Evolutionary conservation across 1,284 basidiomycete genomes (phyloP), one percentile per base, ranked within the genome.

Genomic region (Psilocybe mexicana): DNA sequence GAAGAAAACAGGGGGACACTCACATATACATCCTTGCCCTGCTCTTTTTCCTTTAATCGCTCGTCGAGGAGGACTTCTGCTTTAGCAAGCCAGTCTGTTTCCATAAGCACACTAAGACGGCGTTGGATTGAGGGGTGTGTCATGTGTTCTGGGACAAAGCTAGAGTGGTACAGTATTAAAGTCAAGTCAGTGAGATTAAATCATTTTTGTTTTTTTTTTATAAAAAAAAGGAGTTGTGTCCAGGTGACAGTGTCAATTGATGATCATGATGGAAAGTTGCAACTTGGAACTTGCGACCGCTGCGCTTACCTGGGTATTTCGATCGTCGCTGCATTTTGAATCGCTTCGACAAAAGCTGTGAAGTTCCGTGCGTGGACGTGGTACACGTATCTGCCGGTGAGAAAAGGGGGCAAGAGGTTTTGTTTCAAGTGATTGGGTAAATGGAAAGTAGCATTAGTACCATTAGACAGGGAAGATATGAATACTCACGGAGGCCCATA

Each of bases 121-220:
- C 45, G 57, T 44, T 61, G 61, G 8, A 69, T 59, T 3, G 64
- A 59, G 7, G 42, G 36, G 49, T 66, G 60, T 33, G 63, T 63
- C 67, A 69, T 67, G 57, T 67, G 59, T 0, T 55, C 48, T 25
- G 67, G 68, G 6, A 68, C 67, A 53, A 67, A 68, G 24, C 64
- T 66, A 18, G 24, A 14, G 8, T 45, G 58, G 63, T 60, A 60
- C 10, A 48, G 55, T 18, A 18, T 18, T 18, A 18, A 18, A 18
- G 18, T 18, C 18, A 18, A 18, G 18, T 18, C 18, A 18, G 18
- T 18, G 18, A 18, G 18, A 18, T 18, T 18, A 18, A 18, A 18
- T 18, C 18, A 18, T 18, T 18, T 18, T 18, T 18, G 18, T 18
- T 18, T 18, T 18, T 18, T 18, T 18, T 18, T 18, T 18, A 18